Base-by-base conservation (phyloP, 345 rosid genomes). In the Kandelia obovata region DNA sequence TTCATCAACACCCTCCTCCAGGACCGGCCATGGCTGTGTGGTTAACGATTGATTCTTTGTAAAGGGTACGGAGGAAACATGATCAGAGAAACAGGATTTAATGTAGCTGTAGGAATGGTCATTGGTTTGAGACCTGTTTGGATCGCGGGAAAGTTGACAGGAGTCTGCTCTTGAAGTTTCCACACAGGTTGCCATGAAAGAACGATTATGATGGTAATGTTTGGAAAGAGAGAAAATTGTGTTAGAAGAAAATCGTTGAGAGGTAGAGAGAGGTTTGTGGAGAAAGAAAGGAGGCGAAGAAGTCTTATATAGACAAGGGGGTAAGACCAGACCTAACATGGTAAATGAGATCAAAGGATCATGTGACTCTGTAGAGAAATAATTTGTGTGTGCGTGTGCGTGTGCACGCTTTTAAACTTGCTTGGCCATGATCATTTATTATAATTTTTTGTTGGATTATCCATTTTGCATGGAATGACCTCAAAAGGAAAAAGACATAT, bases 101-200 rank as follows among this genome's bases (percentile, higher is more conserved):
- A 32, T 10, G 69, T 70, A 83, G 26, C 73, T 77, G 75, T 68
- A 79, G 5, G 63, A 62, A 0, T 69, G 69, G 6, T 85, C 92
- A 31, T 81, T 83, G 61, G 70, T 65, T 34, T 75, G 76, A 58
- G 89, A 62, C 62, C 73, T n/a, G 81, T 67, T 71, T 0, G 86
- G 81, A 26, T 77, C 75, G 60, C 81, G 86, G 58, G 89, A 82
- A 73, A 83, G 71, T 37, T 79, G 85, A 17, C 86, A 70, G 53
- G 67, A 66, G 0, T 77, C 78, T 43, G 84, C 75, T 62, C 85
- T 74, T 7, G 84, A 74, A 62, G 88, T 72, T 77, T 88, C 90
- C 43, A 91, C 76, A 67, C 98, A 91, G 58, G 96, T 66, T 26
- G 95, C 89, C 98, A 94, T 88, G 57, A 84, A 55, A 63, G 61